A percentile compares a stretch with the other conserved stretches of the same genome.
Conservation (phyloP, 2,329 filamentous ascomycete genomes). For the Plectosphaerella plurivora region DNA sequence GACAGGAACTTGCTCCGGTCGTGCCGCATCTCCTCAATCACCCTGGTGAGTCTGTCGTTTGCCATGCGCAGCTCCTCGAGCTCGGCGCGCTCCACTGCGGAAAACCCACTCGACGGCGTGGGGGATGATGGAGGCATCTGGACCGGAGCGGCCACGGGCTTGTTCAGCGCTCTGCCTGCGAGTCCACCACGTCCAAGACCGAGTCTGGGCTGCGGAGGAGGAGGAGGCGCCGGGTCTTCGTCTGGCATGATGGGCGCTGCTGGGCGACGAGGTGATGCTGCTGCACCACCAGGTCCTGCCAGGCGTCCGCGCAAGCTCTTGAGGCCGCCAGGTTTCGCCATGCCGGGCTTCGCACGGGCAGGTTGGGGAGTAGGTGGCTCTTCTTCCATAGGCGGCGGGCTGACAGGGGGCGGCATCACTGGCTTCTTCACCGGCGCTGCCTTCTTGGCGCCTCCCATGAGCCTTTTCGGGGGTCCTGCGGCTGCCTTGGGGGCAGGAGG, state of each 20-base stretch:
- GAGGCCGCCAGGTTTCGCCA: constrained; percentile 47
- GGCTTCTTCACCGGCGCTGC: constrained; percentile 37
- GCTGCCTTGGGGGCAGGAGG: constrained; percentile 48
- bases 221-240: constrained; percentile 48
- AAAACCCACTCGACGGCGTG: constrained; percentile 60
- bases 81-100: constrained; percentile 82
- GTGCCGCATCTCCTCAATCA: constrained; percentile 75
- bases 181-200: constrained; percentile 76
- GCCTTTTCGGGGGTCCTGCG: constrained; percentile 39
- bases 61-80: constrained; percentile 82
- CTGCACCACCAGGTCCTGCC: constrained; percentile 37
- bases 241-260: constrained; percentile 47
- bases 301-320: constrained; percentile 56
- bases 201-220: constrained; percentile 57
- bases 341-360: constrained; percentile 46
- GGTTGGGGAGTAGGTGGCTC: constrained; percentile 27
- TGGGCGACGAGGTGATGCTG: constrained; percentile 48
- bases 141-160: constrained; percentile 55
- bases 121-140: constrained; percentile 49
- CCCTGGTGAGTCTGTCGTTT: constrained; percentile 71
- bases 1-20: constrained; percentile 79
- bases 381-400: constrained; percentile 26
- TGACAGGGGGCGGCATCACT: constrained; percentile 9
- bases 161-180: constrained; percentile 78
- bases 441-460: constrained; percentile 38